Base-by-base conservation (phyloP, 305 asterid species). In the Fraxinus dipetala region DNA sequence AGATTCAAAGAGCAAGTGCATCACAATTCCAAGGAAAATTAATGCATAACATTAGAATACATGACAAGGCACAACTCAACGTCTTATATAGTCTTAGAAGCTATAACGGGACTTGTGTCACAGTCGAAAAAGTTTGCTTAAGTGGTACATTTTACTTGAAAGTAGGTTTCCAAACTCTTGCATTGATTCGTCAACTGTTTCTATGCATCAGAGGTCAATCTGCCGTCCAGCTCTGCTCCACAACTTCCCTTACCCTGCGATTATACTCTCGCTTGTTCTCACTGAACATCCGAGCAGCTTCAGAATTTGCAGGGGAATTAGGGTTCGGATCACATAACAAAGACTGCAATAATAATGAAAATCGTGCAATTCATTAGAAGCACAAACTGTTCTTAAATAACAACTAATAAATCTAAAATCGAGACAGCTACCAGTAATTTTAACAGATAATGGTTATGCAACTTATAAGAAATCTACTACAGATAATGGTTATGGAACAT, bases 141-240 rank as follows among this genome's bases (percentile, higher is more conserved):
- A 69, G 65, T 14, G 20, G 61, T 67, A 79, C 72, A 48, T 82
- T 81, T 26, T 72, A 43, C 77, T 72, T 32, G 24, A 7, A 82
- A 5, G 48, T 36, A 36, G 51, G 83, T 51, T 30, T 81, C 35
- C 78, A 35, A 76, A 40, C 31, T 75, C 83, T 38, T 45, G 69
- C 72, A 67, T 10, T 14, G 59, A 40, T 77, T 69, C 20, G 31
- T 56, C 78, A 9, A 61, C 77, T 28, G 51, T 28, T 30, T 75
- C 36, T 28, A 6, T 36, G 76, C 61, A 3, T 34, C 6, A 4
- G 67, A 51, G 82, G 4, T 91, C 81, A 93, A 83, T 91, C 93
- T 0, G 95, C 95, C 1, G 91, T 90, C 97, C 93, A 92, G 90
- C 95, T 90, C 85, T 93, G 97, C 89, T 93, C 97, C 82, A 91